Percentiles rank a stretch among this genome's conserved stretches.
phyloP scores from a whole-genome alignment of 225 moss, liverwort and hornwort genomes.

The Straminergon stramineum region DNA sequence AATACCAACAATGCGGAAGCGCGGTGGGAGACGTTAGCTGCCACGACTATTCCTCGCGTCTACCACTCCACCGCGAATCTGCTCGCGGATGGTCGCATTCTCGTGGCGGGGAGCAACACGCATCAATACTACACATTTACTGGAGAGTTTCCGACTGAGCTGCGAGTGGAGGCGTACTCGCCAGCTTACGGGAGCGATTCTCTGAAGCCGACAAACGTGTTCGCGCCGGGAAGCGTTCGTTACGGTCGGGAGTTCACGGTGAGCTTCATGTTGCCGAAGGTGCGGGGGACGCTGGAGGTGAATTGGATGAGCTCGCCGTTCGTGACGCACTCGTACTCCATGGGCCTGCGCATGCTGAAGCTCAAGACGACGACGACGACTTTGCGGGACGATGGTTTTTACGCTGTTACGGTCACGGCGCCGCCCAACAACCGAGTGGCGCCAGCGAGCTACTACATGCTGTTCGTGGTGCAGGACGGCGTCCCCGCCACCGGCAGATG shows the following conservation, averaged over 20 bases:
- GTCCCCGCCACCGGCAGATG: slow-evolving; percentile 34
- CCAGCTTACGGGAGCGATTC: slow-evolving; percentile 7
- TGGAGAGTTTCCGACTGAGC: slow-evolving; percentile 31
- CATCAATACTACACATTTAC: neutral
- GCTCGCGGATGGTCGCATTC: slow-evolving; percentile 27
- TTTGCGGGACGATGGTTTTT: neutral
- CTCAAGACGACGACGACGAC: slow-evolving; percentile 13
- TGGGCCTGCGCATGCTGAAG: slow-evolving; percentile 61
- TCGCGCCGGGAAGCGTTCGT: neutral
- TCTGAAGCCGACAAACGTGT: neutral
- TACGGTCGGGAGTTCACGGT: slow-evolving; percentile 14
- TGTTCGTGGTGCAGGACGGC: slow-evolving; percentile 39
- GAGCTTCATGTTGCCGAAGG: neutral
- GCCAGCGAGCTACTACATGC: slow-evolving; percentile 69
- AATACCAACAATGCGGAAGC: neutral
- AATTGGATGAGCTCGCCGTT: slow-evolving; percentile 48
- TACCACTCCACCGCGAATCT: slow-evolving; percentile 47
- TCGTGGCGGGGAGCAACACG: slow-evolving; percentile 37
- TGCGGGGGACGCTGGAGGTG: slow-evolving; percentile 21
- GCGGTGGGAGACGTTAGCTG: neutral
- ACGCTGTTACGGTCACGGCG: slow-evolving; percentile 30
- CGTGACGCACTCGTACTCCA: slow-evolving; percentile 64
- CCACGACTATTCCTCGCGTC: slow-evolving; percentile 1
- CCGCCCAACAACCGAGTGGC: slow-evolving; percentile 37
- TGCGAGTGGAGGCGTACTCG: slow-evolving; percentile 35